These are phyloP conservation scores for Zoysia japonica DNA, from an alignment of 176 grass and related monocot species.

Conservation along the genomic window DNA sequence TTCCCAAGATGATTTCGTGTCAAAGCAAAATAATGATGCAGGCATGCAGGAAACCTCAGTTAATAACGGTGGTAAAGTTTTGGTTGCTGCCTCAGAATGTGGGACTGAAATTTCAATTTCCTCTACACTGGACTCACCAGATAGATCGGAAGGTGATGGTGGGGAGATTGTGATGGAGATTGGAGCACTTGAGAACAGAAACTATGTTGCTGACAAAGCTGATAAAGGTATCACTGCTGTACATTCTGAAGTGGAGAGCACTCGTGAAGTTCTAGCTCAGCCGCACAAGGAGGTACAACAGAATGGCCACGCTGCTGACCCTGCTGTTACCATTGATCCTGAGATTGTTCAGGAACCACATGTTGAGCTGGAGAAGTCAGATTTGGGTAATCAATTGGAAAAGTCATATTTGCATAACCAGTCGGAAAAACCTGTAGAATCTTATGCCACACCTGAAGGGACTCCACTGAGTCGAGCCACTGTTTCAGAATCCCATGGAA, in stretches of 20 bases:
- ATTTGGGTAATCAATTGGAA: constrained; percentile 45
- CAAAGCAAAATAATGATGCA: constrained; percentile 50
- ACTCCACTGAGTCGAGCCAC: constrained; percentile 64
- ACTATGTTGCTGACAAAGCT: constrained; percentile 27
- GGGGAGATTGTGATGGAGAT: constrained; percentile 96
- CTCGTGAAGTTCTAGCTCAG: constrained; percentile 23
- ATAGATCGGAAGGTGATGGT: constrained; percentile 94
- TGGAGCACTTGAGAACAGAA: constrained; percentile 65
- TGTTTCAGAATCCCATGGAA: constrained; percentile 56
- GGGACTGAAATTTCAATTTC: constrained; percentile 98
- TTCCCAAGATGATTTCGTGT: constrained; percentile 34
- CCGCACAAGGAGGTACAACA: constrained; percentile 32
- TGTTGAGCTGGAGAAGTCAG: constrained; percentile 31
- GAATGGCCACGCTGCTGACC: constrained; percentile 21
- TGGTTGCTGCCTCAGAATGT: constrained; percentile 85
- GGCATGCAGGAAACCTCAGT: constrained; percentile 42
- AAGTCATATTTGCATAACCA: constrained; percentile 32
- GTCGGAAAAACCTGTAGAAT: constrained; percentile 45
- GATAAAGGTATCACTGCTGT: constrained; percentile 38
- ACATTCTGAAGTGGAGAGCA: constrained; percentile 29
- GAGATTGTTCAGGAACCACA: constrained; percentile 42
- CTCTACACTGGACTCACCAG: constrained; percentile 92
- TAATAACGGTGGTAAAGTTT: constrained; percentile 44
- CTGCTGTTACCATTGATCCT: constrained; percentile 15
- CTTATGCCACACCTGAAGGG: constrained; percentile 57